phyloP scores from a whole-genome alignment of 805 yeast species.

The Metschnikowia corniflorae region DNA sequence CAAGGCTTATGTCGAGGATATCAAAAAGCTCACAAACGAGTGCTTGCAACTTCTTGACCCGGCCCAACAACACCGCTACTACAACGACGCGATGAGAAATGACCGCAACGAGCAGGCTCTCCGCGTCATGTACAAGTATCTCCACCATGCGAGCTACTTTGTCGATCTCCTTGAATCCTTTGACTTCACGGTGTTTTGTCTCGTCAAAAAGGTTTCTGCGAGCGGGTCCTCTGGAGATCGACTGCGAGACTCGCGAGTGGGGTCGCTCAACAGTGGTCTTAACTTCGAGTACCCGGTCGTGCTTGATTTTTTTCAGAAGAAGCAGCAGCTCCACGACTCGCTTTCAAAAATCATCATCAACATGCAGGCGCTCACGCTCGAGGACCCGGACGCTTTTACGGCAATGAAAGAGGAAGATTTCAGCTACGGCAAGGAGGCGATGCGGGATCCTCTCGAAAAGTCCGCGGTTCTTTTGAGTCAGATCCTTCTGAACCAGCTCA shows the following conservation, averaged over 20 bases:
- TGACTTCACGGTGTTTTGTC: slow-evolving; percentile 55
- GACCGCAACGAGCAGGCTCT: slow-evolving; percentile 53
- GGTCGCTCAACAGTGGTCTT: slow-evolving; percentile 20
- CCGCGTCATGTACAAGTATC: slow-evolving; percentile 49
- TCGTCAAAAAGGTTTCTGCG: slow-evolving; percentile 32
- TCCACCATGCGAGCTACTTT: slow-evolving; percentile 47
- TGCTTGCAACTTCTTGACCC: slow-evolving; percentile 40
- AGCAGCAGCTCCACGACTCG: slow-evolving; percentile 66
- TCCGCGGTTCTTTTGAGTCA: slow-evolving; percentile 46
- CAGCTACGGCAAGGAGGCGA: slow-evolving; percentile 35
- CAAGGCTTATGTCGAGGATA: slow-evolving; percentile 33
- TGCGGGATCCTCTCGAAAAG: slow-evolving; percentile 44
- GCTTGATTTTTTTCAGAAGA: slow-evolving; percentile 69
- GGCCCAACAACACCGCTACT: slow-evolving; percentile 31
- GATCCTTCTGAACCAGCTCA: slow-evolving; percentile 46
- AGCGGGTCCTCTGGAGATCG: slow-evolving; percentile 1
- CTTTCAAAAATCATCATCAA: slow-evolving; percentile 59
- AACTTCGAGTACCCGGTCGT: slow-evolving; percentile 49
- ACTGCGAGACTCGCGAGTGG: slow-evolving; percentile 5
- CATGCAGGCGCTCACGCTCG: slow-evolving; percentile 64
- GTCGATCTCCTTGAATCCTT: slow-evolving; percentile 56
- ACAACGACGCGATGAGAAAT: slow-evolving; percentile 29
- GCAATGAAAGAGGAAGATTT: slow-evolving; percentile 57
- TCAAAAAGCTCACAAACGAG: slow-evolving; percentile 39
- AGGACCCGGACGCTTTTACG: slow-evolving; percentile 71